Percentiles rank a stretch among this genome's conserved stretches.
These are phyloP conservation scores for Elongisporangium senticosum DNA, from an alignment of 352 stramenopile genomes.

Conservation along the genomic window DNA sequence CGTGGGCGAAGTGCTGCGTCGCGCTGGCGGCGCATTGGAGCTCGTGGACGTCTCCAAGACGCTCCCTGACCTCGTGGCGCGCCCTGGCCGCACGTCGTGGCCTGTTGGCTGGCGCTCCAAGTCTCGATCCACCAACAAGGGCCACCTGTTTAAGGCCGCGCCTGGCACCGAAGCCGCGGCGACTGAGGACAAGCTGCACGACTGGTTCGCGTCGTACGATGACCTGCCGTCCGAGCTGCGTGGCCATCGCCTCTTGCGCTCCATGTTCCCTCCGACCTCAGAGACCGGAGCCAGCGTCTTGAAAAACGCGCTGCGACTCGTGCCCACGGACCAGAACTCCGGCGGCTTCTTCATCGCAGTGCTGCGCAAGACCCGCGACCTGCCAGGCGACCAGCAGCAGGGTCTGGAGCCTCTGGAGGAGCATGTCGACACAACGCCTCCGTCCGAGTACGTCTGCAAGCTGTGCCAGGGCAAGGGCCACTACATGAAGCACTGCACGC, in stretches of 20 bases:
- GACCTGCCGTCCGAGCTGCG: conserved; percentile 53
- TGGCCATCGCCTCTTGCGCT: conserved; percentile 54
- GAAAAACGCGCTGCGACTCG: conserved; percentile 89
- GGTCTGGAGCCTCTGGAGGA: conserved; percentile 41
- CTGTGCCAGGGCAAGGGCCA: conserved; percentile 57
- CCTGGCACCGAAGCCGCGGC: conserved; percentile 7
- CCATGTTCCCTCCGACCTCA: conserved; percentile 78
- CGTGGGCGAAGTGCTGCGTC: conserved; percentile 92
- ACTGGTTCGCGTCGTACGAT: conserved; percentile 73
- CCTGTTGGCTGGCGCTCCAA: conserved; percentile 83
- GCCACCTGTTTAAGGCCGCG: conserved; percentile 50
- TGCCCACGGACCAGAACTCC: conserved; percentile 97
- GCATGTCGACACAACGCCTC: conserved; percentile 34
- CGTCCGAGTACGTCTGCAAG: conserved; percentile 73
- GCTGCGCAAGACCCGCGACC: conserved; percentile 77
- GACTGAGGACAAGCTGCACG: conserved; percentile 34
- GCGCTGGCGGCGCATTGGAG: conserved; percentile 80
- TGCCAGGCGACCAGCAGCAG: conserved; percentile 50
- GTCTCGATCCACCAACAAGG: conserved; percentile 82
- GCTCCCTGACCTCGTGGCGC: conserved; percentile 49
- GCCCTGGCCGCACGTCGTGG: conserved; percentile 53
- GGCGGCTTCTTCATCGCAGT: conserved; percentile 99
- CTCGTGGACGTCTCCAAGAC: conserved; percentile 80
- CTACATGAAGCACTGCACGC: conserved; percentile 67
- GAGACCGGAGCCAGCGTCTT: conserved; percentile 38